Conservation (phyloP, 371 early-diverging fungal genomes). For the Syncephalastrum monosporum region DNA sequence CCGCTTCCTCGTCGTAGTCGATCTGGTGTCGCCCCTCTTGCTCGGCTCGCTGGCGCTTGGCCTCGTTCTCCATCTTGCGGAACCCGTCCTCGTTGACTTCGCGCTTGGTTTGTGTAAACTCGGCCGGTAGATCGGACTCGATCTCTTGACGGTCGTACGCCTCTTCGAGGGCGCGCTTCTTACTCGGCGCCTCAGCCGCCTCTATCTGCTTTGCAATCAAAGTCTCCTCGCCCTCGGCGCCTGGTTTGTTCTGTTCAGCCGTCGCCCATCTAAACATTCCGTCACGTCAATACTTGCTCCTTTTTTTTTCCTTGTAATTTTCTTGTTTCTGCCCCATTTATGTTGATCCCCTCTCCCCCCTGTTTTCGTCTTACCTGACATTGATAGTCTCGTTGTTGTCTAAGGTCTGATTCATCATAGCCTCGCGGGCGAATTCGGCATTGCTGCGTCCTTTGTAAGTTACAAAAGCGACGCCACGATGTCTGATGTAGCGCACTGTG, state of each 20-base stretch:
- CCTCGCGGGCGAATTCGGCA: constrained; percentile 91
- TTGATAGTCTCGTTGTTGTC: constrained; percentile 64
- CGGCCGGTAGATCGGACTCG: constrained; percentile 65
- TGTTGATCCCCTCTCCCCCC: not conserved
- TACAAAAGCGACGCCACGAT: constrained; percentile 81
- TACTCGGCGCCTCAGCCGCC: constrained; percentile 1
- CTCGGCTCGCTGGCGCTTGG: constrained; percentile 41
- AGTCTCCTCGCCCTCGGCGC: constrained; percentile 36
- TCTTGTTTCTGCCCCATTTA: not conserved
- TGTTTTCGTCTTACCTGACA: constrained; percentile 27
- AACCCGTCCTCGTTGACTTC: constrained; percentile 41
- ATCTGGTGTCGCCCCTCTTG: constrained; percentile 15
- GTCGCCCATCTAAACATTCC: constrained; percentile 71
- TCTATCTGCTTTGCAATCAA: too few relatives aligned
- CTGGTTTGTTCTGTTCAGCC: constrained; percentile 72
- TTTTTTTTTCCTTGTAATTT: not conserved
- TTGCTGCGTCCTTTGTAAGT: constrained; percentile 66
- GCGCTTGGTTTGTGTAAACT: constrained; percentile 38
- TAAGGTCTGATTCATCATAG: constrained; percentile 82
- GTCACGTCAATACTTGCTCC: not conserved
- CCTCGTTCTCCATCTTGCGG: constrained; percentile 30
- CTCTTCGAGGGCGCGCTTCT: constrained; percentile 4
- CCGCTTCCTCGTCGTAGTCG: constrained; percentile 20
- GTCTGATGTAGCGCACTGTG: constrained; percentile 54
- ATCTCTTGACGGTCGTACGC: constrained; percentile 45